Evolutionary conservation across 2,329 filamentous ascomycete species (phyloP).

Genomic region (Xylariaceae sp.): DNA sequence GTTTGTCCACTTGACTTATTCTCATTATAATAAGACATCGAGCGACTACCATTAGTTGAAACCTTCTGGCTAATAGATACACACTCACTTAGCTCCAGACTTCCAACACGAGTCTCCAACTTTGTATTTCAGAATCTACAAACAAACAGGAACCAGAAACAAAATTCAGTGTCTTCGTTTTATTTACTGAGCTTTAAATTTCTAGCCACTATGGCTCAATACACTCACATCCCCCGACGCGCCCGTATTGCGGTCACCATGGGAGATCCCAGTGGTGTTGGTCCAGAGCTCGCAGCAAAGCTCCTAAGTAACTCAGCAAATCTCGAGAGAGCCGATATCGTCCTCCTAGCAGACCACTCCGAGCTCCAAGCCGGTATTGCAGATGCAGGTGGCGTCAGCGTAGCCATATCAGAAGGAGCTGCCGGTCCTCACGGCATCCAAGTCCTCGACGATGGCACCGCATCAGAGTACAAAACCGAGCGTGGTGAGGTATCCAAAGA

Average conservation of each 20-base stretch:
- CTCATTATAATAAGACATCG: no score
- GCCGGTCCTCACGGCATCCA: constrained; percentile 22
- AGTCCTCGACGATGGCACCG: constrained; percentile 29
- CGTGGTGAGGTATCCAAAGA: constrained; percentile 25
- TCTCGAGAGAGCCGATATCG: constrained; percentile 27
- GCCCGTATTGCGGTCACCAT: constrained; percentile 32
- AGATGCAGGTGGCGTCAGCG: constrained; percentile 21
- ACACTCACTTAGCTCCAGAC: no score
- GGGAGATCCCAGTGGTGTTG: constrained; percentile 33
- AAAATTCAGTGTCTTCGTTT: no score
- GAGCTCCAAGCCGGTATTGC: constrained; percentile 25
- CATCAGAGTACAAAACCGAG: constrained; percentile 9
- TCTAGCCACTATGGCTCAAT: background rate
- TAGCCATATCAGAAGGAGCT: constrained; percentile 15
- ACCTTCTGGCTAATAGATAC: no score
- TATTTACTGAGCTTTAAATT: no score
- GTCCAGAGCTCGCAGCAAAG: constrained; percentile 32
- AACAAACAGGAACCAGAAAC: no score
- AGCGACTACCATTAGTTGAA: no score
- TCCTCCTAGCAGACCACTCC: constrained; percentile 28
- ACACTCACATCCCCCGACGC: constrained; percentile 8
- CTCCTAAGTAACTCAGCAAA: constrained; percentile 31
- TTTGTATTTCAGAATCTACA: no score
- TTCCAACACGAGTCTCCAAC: no score
- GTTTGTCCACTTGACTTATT: no score